Evolutionary conservation across 2,329 filamentous ascomycete genomes (phyloP), one percentile per base, ranked within the genome.

Genomic region (Xylariaceae sp.): DNA sequence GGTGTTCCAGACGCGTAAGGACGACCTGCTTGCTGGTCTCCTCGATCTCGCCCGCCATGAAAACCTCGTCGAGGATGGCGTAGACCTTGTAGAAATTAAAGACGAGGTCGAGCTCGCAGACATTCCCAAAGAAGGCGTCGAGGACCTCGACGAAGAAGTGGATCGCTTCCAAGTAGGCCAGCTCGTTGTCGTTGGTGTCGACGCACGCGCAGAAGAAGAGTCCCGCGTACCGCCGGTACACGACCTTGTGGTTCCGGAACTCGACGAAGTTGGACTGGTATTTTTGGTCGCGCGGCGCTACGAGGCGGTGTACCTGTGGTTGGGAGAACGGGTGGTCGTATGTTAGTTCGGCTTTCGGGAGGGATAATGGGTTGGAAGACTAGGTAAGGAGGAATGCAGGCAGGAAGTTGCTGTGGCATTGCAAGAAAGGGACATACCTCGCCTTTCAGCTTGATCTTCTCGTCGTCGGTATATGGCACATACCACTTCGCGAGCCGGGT

Each of bases 221-320:
- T 0, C 95, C 95, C 0, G 95, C 95, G 78, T 99, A 99, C 62
- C 95, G 90, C 40, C 96, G 89, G 80, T 99, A 99, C 51, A 99
- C 92, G 69, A 99, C 90, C 80, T 97, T 98, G 74, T 94, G 92
- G 78, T 92, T 91, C 65, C 91, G 90, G 79, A 90, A 89, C 78
- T 99, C 95, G 82, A 99, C 95, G 72, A 99, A 99, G 80, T 99
- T 99, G 78, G 92, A 96, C 76, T 99, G 95, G 82, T 99, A 96
- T 75, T 99, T 99, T 74, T 99, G 95, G 78, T 99, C 95, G 72
- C 95, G 91, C 6, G 95, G 95, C 0, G 95, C 95, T 60, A 99
- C 94, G 67, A 99, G 92, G 62, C 95, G 93, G 82, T 99, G 95
- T 69, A 98, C 91, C 89, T 92, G 68, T 45, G 16, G 33, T 23